Conservation (phyloP, 2,329 filamentous ascomycete species). For the Thermomyces lanuginosus region DNA sequence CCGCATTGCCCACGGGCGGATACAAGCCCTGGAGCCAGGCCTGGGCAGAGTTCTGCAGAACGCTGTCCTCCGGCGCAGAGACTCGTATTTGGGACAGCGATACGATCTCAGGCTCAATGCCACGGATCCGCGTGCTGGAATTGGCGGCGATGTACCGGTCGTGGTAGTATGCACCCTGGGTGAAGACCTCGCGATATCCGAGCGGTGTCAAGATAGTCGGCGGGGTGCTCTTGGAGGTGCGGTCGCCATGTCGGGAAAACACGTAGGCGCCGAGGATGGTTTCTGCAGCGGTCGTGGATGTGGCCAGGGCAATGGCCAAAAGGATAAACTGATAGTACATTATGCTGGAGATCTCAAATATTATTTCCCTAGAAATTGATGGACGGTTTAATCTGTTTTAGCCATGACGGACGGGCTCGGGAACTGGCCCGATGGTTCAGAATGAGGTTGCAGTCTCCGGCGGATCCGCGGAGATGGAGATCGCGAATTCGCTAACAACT, state of each 20-base stretch:
- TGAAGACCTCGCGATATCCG: conserved; percentile 59
- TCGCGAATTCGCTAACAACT: too few species aligned
- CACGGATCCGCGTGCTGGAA: conserved; percentile 44
- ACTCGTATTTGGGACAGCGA: conserved; percentile 54
- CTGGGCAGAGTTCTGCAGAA: conserved; percentile 63
- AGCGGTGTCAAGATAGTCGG: conserved; percentile 61
- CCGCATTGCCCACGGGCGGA: conserved; percentile 48
- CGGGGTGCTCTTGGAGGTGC: conserved; percentile 58
- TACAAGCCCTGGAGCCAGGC: conserved; percentile 78
- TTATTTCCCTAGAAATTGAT: too few species aligned
- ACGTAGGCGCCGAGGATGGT: conserved; percentile 68
- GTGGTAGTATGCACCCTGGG: conserved; percentile 59
- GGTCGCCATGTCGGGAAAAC: conserved; percentile 80
- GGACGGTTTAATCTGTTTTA: too few species aligned
- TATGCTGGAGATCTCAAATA: too few species aligned
- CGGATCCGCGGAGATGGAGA: too few species aligned
- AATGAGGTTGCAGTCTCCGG: too few species aligned
- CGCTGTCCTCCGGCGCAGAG: conserved; percentile 55
- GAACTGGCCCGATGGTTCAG: too few species aligned
- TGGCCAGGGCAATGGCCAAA: conserved; percentile 2
- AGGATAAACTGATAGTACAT: too few species aligned
- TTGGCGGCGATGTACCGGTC: conserved; percentile 52
- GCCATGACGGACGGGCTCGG: too few species aligned
- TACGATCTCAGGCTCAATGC: conserved; percentile 50
- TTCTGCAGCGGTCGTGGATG: conserved; percentile 31